phyloP scores from a whole-genome alignment of 768 basidiomycete species.

The Brasilioporus rufonigricans region DNA sequence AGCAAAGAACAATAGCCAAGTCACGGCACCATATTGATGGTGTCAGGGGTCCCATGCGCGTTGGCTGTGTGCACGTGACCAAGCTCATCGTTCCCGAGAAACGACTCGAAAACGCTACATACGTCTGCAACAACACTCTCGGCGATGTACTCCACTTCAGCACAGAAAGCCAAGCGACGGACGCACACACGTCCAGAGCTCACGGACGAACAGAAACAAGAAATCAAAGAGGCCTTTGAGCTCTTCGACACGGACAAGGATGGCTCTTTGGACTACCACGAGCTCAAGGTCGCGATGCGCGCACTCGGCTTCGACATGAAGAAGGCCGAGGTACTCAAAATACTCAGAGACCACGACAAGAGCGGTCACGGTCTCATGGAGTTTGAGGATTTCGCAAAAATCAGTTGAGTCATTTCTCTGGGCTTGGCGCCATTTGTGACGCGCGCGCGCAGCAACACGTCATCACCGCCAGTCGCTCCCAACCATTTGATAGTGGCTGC shows the following conservation, averaged over 20 bases:
- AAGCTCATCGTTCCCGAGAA: neutral
- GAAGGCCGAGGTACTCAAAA: slow-evolving; percentile 96
- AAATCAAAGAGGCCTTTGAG: slow-evolving; percentile 98
- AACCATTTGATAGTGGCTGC: neutral
- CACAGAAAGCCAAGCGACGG: slow-evolving; percentile 72
- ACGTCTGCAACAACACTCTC: neutral
- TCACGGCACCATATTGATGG: neutral
- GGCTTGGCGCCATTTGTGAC: neutral
- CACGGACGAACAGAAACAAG: slow-evolving; percentile 87
- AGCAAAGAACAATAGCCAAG: neutral
- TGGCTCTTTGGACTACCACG: slow-evolving; percentile 94
- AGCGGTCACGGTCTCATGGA: slow-evolving; percentile 82
- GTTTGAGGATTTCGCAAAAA: slow-evolving; percentile 90
- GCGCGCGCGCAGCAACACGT: slow-evolving; percentile 2
- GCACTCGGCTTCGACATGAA: slow-evolving; percentile 97
- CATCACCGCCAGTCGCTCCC: neutral
- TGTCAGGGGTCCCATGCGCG: slow-evolving; percentile 32
- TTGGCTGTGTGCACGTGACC: slow-evolving; percentile 26
- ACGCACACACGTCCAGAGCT: slow-evolving; percentile 79
- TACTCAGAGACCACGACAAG: slow-evolving; percentile 89
- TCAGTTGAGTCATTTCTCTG: slow-evolving; percentile 61
- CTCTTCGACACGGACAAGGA: slow-evolving; percentile 99
- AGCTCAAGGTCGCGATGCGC: slow-evolving; percentile 98
- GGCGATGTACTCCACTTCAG: slow-evolving; percentile 56
- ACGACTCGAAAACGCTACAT: neutral